phyloP scores from a whole-genome alignment of 2,329 filamentous ascomycete species.

The Lecanicillium sp. region DNA sequence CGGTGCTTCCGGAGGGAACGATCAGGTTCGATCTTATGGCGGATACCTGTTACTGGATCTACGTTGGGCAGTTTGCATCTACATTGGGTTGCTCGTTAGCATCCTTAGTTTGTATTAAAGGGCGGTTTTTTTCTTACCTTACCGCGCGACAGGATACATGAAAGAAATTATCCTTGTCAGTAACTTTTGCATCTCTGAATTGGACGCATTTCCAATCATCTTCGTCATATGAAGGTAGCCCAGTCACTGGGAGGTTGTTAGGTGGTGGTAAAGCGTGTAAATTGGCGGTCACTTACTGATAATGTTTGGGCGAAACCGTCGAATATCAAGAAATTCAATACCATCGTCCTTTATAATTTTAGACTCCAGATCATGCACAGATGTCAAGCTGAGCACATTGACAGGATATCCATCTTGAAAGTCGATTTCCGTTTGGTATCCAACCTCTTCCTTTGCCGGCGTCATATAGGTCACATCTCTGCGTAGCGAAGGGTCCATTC shows the following conservation, averaged over 20 bases:
- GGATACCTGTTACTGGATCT: slow-evolving; percentile 50
- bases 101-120: too few relatives aligned
- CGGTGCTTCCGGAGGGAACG: slow-evolving; percentile 48
- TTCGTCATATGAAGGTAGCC: slow-evolving; percentile 56
- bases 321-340: slow-evolving; percentile 46
- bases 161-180: slow-evolving; percentile 26
- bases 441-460: slow-evolving; percentile 47
- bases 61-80: slow-evolving; percentile 66
- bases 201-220: slow-evolving; percentile 59
- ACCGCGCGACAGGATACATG: slow-evolving; percentile 57
- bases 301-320: slow-evolving; percentile 65
- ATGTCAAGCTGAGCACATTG: slow-evolving; percentile 57
- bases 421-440: slow-evolving; percentile 56
- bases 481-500: slow-evolving; percentile 49
- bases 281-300: slow-evolving; percentile 38
- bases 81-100: too few relatives aligned
- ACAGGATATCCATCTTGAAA: slow-evolving; percentile 70
- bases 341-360: slow-evolving; percentile 42
- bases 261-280: neutral
- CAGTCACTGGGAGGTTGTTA: slow-evolving; percentile 39
- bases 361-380: slow-evolving; percentile 51
- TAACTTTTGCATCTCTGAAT: slow-evolving; percentile 39
- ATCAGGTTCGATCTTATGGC: slow-evolving; percentile 48
- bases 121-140: slow-evolving; percentile 30
- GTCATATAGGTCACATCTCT: slow-evolving; percentile 54